These are phyloP conservation scores for Biscutella laevigata DNA, from an alignment of 441 rosid species.

Conservation along the genomic window DNA sequence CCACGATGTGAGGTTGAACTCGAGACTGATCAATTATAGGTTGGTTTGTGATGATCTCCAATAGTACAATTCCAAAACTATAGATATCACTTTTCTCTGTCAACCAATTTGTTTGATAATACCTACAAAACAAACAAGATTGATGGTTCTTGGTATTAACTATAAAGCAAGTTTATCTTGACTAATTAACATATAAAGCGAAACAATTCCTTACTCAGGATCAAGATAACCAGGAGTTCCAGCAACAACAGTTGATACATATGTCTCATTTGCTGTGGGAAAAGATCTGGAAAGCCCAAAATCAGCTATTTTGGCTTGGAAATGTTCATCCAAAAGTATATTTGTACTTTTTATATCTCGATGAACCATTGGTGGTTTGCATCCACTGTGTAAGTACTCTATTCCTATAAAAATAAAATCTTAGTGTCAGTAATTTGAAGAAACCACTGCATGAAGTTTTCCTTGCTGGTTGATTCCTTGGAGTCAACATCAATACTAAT, in stretches of 20 bases:
- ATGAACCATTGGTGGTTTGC: constrained; percentile 33
- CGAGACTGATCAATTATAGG: constrained; percentile 14
- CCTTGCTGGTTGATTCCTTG: neutral
- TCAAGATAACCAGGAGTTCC: constrained; percentile 40
- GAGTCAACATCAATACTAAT: neutral
- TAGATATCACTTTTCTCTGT: constrained; percentile 32
- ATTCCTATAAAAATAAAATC: constrained; percentile 16
- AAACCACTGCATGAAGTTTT: neutral
- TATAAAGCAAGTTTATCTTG: no score
- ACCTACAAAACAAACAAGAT: constrained; percentile 18
- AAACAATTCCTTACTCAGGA: constrained; percentile 30
- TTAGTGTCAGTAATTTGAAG: neutral
- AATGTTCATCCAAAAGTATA: constrained; percentile 24
- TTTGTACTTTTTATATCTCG: constrained; percentile 31
- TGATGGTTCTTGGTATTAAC: no score
- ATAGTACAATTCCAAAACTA: constrained; percentile 29
- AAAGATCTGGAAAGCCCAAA: constrained; percentile 34
- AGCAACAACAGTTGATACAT: constrained; percentile 27
- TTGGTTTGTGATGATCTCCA: constrained; percentile 25
- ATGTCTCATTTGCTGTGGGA: constrained; percentile 5
- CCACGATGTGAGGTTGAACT: constrained; percentile 9
- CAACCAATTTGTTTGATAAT: constrained; percentile 17
- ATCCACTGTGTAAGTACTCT: constrained; percentile 33
- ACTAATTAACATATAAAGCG: no score
- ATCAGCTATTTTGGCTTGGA: constrained; percentile 34